phyloP scores from a whole-genome alignment of 306 rosid species.

The Corylus avellana region DNA sequence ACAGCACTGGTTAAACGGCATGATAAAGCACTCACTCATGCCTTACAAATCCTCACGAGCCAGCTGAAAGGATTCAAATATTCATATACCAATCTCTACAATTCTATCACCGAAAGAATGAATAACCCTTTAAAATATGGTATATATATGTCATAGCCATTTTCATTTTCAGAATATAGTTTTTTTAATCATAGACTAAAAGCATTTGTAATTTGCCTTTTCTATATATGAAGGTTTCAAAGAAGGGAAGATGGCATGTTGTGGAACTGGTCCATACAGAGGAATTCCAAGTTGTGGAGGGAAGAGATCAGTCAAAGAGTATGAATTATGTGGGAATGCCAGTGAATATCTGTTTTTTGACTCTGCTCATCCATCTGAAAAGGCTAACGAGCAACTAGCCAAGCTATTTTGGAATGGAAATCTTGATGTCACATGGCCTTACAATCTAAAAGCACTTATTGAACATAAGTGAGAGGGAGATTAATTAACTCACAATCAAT shows the following conservation, averaged over 20 bases:
- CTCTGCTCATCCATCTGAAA: constrained; percentile 34
- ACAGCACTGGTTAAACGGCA: no score
- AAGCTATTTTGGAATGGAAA: constrained; percentile 30
- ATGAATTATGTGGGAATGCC: constrained; percentile 27
- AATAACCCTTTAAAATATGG: constrained; percentile 40
- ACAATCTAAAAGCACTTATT: constrained; percentile 30
- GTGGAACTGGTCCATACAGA: constrained; percentile 45
- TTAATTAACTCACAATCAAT: no score
- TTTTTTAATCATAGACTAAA: no score
- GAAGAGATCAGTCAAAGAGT: constrained; percentile 24
- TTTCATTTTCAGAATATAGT: not conserved
- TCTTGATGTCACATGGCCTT: constrained; percentile 21
- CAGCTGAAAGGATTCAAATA: constrained; percentile 29
- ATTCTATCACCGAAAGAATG: constrained; percentile 4
- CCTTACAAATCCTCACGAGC: not conserved
- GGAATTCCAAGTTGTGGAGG: constrained; percentile 45
- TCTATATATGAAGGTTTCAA: constrained; percentile 28
- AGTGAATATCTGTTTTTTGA: constrained; percentile 40
- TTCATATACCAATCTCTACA: constrained; percentile 7
- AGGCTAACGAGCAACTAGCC: constrained; percentile 27
- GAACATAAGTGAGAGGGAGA: not conserved
- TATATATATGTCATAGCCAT: not conserved
- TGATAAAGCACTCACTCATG: not conserved
- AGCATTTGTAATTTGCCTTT: no score
- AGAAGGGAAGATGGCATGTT: constrained; percentile 40